Conservation (phyloP, 2,329 filamentous ascomycete genomes). For the Alternaria triticimaculans region DNA sequence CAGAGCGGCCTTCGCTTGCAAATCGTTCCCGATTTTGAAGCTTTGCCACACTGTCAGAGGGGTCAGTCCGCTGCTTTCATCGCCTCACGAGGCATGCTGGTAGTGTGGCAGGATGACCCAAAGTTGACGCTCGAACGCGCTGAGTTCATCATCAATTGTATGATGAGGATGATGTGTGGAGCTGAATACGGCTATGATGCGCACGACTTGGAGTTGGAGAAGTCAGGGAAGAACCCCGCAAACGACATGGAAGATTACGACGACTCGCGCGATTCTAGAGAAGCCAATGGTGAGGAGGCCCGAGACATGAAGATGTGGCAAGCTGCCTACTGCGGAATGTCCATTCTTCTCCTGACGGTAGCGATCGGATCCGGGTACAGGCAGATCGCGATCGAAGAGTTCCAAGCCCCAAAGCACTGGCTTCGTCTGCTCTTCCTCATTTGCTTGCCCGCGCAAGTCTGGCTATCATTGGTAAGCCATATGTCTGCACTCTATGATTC, state of each 20-base stretch:
- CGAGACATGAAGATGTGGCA: conserved; percentile 64
- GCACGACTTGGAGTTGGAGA: conserved; percentile 44
- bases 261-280: conserved; percentile 40
- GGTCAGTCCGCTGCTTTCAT: conserved; percentile 84
- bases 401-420: conserved; percentile 59
- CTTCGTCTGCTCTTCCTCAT: conserved; percentile 62
- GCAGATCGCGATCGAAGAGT: conserved; percentile 61
- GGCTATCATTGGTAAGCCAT: conserved; percentile 58
- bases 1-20: conserved; percentile 66
- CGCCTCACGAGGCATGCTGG: conserved; percentile 70
- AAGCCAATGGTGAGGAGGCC: conserved; percentile 37
- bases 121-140: conserved; percentile 73
- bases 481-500: conserved; percentile 17
- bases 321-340: conserved; percentile 60
- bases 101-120: conserved; percentile 85
- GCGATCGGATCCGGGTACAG: conserved; percentile 66
- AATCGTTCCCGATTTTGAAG: conserved; percentile 64
- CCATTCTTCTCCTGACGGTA: conserved; percentile 59
- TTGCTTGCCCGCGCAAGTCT: conserved; percentile 62
- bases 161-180: conserved; percentile 74
- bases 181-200: conserved; percentile 53
- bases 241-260: conserved; percentile 24
- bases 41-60: conserved; percentile 69
- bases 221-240: conserved; percentile 30
- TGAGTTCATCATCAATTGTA: conserved; percentile 74